These are phyloP conservation scores for Brasilioporus rufonigricans DNA, from an alignment of 768 basidiomycete species.

Conservation along the genomic window DNA sequence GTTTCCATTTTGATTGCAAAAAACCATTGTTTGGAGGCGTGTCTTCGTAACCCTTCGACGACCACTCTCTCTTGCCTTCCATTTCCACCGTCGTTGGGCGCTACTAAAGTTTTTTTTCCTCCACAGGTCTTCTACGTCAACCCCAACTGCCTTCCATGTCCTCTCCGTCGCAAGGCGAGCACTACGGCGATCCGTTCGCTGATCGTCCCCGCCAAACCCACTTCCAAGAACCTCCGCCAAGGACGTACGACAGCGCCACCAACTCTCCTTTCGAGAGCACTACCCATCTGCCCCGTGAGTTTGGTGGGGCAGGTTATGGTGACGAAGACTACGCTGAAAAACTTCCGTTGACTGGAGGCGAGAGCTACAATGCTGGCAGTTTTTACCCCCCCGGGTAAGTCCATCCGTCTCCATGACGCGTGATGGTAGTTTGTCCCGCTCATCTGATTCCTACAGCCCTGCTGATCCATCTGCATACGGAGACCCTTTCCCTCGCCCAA, in stretches of 20 bases:
- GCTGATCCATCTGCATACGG: constrained; percentile 62
- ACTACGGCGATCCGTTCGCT: constrained; percentile 66
- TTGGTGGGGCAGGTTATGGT: constrained; percentile 43
- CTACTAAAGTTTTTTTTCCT: constrained; percentile 8
- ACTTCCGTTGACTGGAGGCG: constrained; percentile 63
- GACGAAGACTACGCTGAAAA: constrained; percentile 79
- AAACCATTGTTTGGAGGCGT: constrained; percentile 22
- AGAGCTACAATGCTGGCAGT: constrained; percentile 50
- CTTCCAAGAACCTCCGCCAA: constrained; percentile 54
- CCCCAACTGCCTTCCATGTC: constrained; percentile 20
- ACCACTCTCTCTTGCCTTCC: constrained; percentile 9
- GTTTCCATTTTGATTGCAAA: constrained; percentile 25
- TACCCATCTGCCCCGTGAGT: constrained; percentile 52
- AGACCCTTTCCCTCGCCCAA: constrained; percentile 61
- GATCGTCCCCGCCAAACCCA: constrained; percentile 63
- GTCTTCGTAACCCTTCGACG: constrained; percentile 22
- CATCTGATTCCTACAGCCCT: constrained; percentile 31
- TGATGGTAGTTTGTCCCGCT: not conserved
- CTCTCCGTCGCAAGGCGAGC: constrained; percentile 31
- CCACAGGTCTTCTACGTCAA: constrained; percentile 2
- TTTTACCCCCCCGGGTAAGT: constrained; percentile 78
- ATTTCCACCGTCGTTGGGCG: constrained; percentile 7
- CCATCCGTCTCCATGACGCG: not conserved
- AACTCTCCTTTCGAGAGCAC: constrained; percentile 58
- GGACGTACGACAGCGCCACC: constrained; percentile 39